Conservation (phyloP, 1,284 basidiomycete species). For the Pyrrhoderma lamaoense region DNA sequence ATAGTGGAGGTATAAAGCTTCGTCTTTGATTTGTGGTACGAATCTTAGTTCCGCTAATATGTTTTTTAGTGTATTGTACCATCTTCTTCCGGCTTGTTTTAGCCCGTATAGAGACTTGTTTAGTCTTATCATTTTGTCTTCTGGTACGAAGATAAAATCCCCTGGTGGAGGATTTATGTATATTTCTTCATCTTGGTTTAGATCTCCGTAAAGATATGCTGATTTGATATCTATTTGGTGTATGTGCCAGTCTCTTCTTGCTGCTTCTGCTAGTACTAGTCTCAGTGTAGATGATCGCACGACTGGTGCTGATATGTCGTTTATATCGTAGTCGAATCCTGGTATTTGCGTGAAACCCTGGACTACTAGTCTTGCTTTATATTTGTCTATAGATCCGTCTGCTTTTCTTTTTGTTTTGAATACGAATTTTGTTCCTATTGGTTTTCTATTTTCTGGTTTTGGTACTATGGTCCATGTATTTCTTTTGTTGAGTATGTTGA, state of each 20-base stretch:
- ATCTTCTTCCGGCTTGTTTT: constrained; percentile 22
- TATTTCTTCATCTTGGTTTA: constrained; percentile 24
- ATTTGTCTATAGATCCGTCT: not conserved
- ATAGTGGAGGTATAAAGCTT: constrained; percentile 25
- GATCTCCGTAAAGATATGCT: constrained; percentile 27
- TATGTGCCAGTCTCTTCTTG: constrained; percentile 22
- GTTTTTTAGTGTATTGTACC: constrained; percentile 21
- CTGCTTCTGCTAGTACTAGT: constrained; percentile 26
- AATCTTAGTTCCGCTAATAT: constrained; percentile 23
- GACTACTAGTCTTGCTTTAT: constrained; percentile 25
- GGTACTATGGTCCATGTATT: not conserved
- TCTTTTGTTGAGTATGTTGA: not conserved
- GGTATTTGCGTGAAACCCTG: constrained; percentile 36
- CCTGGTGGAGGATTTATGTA: constrained; percentile 23
- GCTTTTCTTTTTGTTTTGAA: constrained; percentile 1
- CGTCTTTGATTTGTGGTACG: constrained; percentile 23
- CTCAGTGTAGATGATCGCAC: constrained; percentile 29
- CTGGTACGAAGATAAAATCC: not conserved
- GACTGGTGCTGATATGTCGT: constrained; percentile 35
- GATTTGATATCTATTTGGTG: constrained; percentile 28
- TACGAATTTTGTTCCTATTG: not conserved
- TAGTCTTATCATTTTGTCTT: constrained; percentile 20
- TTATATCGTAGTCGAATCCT: constrained; percentile 32
- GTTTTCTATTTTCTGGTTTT: not conserved
- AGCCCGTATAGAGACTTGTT: constrained; percentile 23